These are phyloP conservation scores for Hydnum rufescens DNA, from an alignment of 768 basidiomycete genomes.

Conservation along the genomic window DNA sequence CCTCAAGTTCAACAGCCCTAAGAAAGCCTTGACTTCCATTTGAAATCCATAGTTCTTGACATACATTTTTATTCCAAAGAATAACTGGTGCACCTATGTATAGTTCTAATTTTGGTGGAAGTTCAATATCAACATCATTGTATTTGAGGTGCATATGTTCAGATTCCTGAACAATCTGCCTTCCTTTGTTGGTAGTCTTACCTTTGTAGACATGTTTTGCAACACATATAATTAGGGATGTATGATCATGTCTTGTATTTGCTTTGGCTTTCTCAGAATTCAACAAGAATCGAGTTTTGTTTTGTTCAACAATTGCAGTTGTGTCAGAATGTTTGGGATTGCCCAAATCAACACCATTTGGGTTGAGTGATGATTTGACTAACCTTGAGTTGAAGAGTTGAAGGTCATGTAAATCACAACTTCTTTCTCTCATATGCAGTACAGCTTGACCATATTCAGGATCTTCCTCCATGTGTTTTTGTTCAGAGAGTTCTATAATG, in stretches of 20 bases:
- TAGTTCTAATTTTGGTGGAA: conserved; percentile 19
- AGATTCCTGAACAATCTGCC: neutral
- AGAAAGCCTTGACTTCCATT: conserved; percentile 18
- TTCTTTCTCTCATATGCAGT: neutral
- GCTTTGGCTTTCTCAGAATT: conserved; percentile 5
- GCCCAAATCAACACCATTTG: neutral
- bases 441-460: too few species aligned
- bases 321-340: neutral
- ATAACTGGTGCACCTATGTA: conserved; percentile 25
- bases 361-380: neutral
- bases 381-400: neutral
- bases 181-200: neutral
- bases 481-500: neutral
- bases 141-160: neutral
- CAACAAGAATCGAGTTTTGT: neutral
- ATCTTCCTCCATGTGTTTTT: neutral
- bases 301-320: neutral
- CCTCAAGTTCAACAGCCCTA: too few species aligned
- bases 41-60: conserved; percentile 16
- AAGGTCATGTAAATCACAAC: neutral
- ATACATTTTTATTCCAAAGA: too few species aligned
- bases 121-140: neutral
- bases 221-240: conserved; percentile 18
- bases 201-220: conserved; percentile 13
- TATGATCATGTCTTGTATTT: conserved; percentile 14